These are phyloP conservation scores for Coelastrella sp. DNA, from an alignment of 139 green algal species.

Conservation along the genomic window DNA sequence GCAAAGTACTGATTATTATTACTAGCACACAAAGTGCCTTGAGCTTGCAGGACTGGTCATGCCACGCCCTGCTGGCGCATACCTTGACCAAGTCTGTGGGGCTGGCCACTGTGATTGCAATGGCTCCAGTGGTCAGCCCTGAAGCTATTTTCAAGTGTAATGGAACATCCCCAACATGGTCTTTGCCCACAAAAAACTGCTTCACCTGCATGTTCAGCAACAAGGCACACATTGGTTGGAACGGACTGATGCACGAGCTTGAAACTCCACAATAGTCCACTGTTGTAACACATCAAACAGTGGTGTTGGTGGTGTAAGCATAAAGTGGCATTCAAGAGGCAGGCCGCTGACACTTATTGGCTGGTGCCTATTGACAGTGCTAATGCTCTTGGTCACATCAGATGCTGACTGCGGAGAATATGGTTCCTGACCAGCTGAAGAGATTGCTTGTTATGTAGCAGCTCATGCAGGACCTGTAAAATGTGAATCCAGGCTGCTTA, in stretches of 20 bases:
- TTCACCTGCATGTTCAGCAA: conserved; percentile 72
- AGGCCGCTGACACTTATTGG: no score
- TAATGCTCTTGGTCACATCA: no score
- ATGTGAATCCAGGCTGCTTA: conserved; percentile 47
- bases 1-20: no score
- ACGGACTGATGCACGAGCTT: neutral
- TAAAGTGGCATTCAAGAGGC: neutral
- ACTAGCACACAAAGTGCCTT: no score
- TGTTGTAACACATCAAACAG: neutral
- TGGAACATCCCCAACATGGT: conserved; percentile 81
- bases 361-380: no score
- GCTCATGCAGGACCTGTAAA: no score
- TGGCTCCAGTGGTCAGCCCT: conserved; percentile 90
- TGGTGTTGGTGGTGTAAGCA: neutral
- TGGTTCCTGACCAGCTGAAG: no score
- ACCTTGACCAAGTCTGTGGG: conserved; percentile 99
- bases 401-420: no score
- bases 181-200: conserved; percentile 84
- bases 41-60: no score
- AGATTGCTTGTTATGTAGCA: no score
- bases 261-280: neutral
- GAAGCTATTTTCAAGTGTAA: conserved; percentile 94
- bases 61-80: neutral
- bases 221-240: neutral
- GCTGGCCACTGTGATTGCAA: conserved; percentile 90